phyloP scores from a whole-genome alignment of 208 protist species.

The Leishmania major region DNA sequence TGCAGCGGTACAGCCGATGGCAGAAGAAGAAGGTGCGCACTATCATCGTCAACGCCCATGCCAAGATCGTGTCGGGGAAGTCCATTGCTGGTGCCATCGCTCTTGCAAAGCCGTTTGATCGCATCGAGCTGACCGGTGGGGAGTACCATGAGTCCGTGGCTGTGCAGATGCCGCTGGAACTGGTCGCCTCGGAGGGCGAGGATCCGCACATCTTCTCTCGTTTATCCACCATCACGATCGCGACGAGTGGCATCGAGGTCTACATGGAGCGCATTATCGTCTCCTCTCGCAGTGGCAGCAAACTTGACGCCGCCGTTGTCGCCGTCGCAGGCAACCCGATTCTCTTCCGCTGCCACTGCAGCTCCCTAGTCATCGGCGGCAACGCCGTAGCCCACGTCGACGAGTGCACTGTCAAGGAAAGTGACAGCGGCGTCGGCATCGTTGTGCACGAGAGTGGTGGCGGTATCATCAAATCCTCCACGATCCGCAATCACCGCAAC shows the following conservation, averaged over 20 bases:
- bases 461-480: slow-evolving; percentile 54
- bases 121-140: slow-evolving; percentile 82
- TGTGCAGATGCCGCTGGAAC: slow-evolving; percentile 74
- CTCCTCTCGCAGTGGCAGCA: slow-evolving; percentile 60
- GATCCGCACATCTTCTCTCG: slow-evolving; percentile 70
- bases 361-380: slow-evolving; percentile 68
- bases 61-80: slow-evolving; percentile 50
- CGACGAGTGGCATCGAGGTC: slow-evolving; percentile 51
- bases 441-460: slow-evolving; percentile 60
- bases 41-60: slow-evolving; percentile 78
- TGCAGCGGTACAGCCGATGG: slow-evolving; percentile 82
- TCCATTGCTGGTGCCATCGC: slow-evolving; percentile 67
- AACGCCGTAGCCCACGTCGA: slow-evolving; percentile 45
- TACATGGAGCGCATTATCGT: slow-evolving; percentile 75
- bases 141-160: slow-evolving; percentile 81
- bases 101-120: slow-evolving; percentile 83
- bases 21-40: slow-evolving; percentile 89
- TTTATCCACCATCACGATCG: slow-evolving; percentile 67
- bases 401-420: slow-evolving; percentile 73
- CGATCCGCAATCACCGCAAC: slow-evolving; percentile 56
- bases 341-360: slow-evolving; percentile 69
- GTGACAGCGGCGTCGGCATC: slow-evolving; percentile 71
- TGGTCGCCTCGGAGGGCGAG: slow-evolving; percentile 88
- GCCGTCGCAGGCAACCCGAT: slow-evolving; percentile 57
- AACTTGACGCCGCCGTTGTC: slow-evolving; percentile 61